Evolutionary conservation across 495 filamentous ascomycete genomes (phyloP), one percentile per base, ranked within the genome.

Genomic region (Hypomontagnella submonticulosa): DNA sequence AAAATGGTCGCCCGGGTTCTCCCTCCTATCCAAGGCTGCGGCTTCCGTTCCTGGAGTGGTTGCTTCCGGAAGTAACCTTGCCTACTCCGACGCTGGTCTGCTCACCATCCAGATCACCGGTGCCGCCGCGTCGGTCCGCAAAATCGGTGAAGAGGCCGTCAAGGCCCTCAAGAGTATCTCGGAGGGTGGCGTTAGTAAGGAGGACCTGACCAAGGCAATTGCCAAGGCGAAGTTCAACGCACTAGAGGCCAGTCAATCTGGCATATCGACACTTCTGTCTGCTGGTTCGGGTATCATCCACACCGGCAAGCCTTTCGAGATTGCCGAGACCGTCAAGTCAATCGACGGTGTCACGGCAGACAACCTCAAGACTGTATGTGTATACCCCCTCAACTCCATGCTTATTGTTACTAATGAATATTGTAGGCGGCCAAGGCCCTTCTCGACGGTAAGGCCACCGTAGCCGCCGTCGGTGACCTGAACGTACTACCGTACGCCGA

Each of bases 1-100:
- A 83, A 98, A 98, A 82, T 98, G 95, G 95, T 90, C 90, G 20
- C 83, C 92, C 54, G 96, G 95, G 54, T 97, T 96, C 82, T 93
- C 90, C 10, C 81, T 97, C 42, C 86, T 99, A 41, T 84, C 89
- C 57, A 91, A 96, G 81, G 90, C 88, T 40, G 83, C 87, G 54
- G 80, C 88, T 50, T 80, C 81, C 15, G 82, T 85, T 75, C 85
- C 88, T 16, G 86, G 89, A 68, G 87, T 89, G 54, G 79, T 78
- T 55, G 86, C 89, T 63, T 77, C 84, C 3, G 92, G 93, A 43
- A 83, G 85, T 67, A 92, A 96, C 81, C 77, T 82, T 62, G 85
- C 90, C 55, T 99, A 97, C 85, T 97, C 94, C 12, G 95, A 99
- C 71, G 91, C 94, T 56, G 96, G 95, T 69, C 88, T 99, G 19